Evolutionary conservation across 768 basidiomycete genomes (phyloP).

Genomic region (Coprinopsis cinerea): DNA sequence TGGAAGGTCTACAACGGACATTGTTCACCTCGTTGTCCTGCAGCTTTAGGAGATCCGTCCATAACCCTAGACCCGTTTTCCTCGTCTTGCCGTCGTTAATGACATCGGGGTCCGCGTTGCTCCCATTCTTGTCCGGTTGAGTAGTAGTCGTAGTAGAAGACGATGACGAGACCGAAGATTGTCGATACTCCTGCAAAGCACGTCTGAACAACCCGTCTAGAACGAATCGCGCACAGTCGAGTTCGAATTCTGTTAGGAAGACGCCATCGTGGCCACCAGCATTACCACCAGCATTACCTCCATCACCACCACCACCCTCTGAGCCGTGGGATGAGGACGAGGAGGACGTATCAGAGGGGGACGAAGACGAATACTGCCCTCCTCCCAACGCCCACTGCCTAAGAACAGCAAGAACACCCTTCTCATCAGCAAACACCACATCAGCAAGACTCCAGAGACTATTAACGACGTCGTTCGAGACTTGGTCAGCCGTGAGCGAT

Average conservation of each 20-base stretch:
- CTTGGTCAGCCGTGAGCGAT: slow-evolving; percentile 16
- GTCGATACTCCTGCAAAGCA: slow-evolving; percentile 31
- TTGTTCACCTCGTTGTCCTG: slow-evolving; percentile 53
- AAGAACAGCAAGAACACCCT: slow-evolving; percentile 4
- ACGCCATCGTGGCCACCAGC: not conserved
- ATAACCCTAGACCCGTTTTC: slow-evolving; percentile 22
- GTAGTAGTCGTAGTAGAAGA: no score
- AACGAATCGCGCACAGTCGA: slow-evolving; percentile 55
- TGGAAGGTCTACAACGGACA: slow-evolving; percentile 39
- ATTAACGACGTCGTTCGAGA: slow-evolving; percentile 38
- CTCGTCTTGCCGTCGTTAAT: no score
- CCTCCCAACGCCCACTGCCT: not conserved
- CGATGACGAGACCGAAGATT: slow-evolving; percentile 8
- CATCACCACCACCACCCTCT: no score
- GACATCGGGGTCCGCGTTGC: no score
- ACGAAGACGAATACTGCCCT: not conserved
- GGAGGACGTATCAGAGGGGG: no score
- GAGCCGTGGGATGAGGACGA: no score
- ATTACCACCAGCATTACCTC: no score
- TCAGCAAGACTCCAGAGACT: slow-evolving; percentile 41
- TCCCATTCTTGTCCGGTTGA: not conserved
- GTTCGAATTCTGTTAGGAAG: slow-evolving; percentile 44
- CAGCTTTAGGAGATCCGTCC: slow-evolving; percentile 47
- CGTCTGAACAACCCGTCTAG: slow-evolving; percentile 42
- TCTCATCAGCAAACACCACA: slow-evolving; percentile 14